Evolutionary conservation across 129 eudicot species (phyloP), one percentile per base, ranked within the genome.

Genomic region (Tagetes patula): DNA sequence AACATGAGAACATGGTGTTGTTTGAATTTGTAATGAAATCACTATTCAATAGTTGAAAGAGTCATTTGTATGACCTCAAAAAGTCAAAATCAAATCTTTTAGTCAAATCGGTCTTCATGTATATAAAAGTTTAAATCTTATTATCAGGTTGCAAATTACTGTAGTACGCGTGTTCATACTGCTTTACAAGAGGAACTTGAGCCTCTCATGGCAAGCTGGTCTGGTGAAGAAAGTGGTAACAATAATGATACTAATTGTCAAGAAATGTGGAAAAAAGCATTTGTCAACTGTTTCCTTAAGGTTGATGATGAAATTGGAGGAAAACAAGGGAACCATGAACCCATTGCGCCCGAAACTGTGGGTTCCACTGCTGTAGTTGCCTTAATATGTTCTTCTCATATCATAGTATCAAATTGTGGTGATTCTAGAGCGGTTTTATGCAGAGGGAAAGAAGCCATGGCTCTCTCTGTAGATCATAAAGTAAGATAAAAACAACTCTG

Each of bases 351-450:
- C 12, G 91, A 86, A 77, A 86, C 87, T 1, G 87, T 86, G 20
- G 91, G 91, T 37, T 86, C 91, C 49, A 83, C 88, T 71, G 88
- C 91, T 75, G 86, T 79, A 56, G 91, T 86, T 65, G 86, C 88
- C 27, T 37, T 86, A 8, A 75, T 86, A 66, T 86, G 88, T 67
- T 83, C 88, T 5, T 86, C 88, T 0, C 91, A 86, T 77, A 84
- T 86, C 41, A 78, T 86, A 10, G 86, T 84, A 65, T 80, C 86
- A 38, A 86, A 86, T 53, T 80, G 91, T 83, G 91, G 91, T 32
- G 91, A 86, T 72, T 86, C 91, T 5, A 77, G 91, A 62, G 91
- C 84, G 5, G 91, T 86, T 58, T 72, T 86, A 27, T 86, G 82
- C 60, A 81, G 91, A 52, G 91, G 91, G 58, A 86, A 83, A 75